Evolutionary conservation across 305 asterid genomes (phyloP).

Genomic region (Ajuga reptans): DNA sequence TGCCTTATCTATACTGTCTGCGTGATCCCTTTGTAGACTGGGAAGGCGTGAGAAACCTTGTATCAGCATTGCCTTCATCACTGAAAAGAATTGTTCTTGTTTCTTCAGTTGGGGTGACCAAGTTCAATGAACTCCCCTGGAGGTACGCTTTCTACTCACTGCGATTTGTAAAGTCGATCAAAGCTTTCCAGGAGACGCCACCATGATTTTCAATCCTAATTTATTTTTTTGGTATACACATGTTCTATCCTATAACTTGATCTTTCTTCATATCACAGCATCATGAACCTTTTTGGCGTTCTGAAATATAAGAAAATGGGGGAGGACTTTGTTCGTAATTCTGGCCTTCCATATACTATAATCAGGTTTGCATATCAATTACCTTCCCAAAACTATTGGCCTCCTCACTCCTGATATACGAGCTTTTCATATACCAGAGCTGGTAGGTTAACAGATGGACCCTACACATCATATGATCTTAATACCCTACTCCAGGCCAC

Average conservation of each 20-base stretch:
- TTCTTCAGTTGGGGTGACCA: slow-evolving; percentile 92
- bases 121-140: slow-evolving; percentile 84
- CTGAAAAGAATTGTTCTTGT: slow-evolving; percentile 78
- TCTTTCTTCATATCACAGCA: slow-evolving; percentile 32
- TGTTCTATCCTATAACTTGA: not conserved
- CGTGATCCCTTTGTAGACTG: slow-evolving; percentile 49
- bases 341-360: slow-evolving; percentile 85
- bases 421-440: slow-evolving; percentile 37
- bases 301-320: slow-evolving; percentile 97
- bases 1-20: slow-evolving; percentile 7
- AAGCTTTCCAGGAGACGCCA: not conserved
- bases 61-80: slow-evolving; percentile 57
- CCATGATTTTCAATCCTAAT: too few species aligned
- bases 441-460: slow-evolving; percentile 94
- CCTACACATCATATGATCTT: slow-evolving; percentile 91
- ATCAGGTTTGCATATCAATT: slow-evolving; percentile 46
- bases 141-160: slow-evolving; percentile 41
- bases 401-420: not conserved
- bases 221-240: not conserved
- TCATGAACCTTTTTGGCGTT: slow-evolving; percentile 95
- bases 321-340: slow-evolving; percentile 81
- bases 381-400: not conserved
- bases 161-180: not conserved
- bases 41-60: slow-evolving; percentile 94
- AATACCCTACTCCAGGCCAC: slow-evolving; percentile 90